Conservation (phyloP, 305 asterid species). For the Fraxinus ornus region DNA sequence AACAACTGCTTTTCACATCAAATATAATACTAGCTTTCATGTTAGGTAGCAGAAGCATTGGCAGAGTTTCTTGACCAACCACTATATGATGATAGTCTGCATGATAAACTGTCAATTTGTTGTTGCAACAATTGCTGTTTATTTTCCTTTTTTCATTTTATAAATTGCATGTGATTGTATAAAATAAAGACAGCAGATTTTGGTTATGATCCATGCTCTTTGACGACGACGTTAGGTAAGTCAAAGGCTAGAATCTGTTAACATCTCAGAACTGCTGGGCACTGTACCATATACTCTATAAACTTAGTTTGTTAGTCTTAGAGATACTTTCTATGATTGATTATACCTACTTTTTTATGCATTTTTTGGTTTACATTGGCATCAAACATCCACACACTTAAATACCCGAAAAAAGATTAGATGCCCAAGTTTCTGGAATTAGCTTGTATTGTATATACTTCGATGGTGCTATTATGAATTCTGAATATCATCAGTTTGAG, state of each 20-base stretch:
- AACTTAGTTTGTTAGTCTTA: background rate
- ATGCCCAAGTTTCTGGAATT: background rate
- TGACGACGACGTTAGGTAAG: background rate
- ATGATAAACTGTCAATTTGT: background rate
- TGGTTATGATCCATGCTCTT: constrained; percentile 2
- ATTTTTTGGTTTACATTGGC: background rate
- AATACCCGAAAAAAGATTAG: background rate
- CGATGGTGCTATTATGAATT: background rate
- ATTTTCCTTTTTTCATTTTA: background rate
- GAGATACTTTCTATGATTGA: background rate
- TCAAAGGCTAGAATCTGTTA: background rate
- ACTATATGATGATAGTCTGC: constrained; percentile 23
- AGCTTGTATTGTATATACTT: background rate
- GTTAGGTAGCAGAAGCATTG: constrained; percentile 21
- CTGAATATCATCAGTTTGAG: background rate
- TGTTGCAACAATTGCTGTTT: constrained; percentile 5
- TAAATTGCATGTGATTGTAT: background rate
- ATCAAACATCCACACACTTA: background rate
- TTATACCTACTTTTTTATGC: background rate
- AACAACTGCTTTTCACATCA: constrained; percentile 2
- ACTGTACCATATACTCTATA: background rate
- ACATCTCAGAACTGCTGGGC: background rate
- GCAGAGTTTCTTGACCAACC: constrained; percentile 3
- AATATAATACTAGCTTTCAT: constrained; percentile 18
- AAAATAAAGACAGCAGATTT: background rate